Base-by-base conservation (phyloP, 331 rosid species). In the Cydonia oblonga region DNA sequence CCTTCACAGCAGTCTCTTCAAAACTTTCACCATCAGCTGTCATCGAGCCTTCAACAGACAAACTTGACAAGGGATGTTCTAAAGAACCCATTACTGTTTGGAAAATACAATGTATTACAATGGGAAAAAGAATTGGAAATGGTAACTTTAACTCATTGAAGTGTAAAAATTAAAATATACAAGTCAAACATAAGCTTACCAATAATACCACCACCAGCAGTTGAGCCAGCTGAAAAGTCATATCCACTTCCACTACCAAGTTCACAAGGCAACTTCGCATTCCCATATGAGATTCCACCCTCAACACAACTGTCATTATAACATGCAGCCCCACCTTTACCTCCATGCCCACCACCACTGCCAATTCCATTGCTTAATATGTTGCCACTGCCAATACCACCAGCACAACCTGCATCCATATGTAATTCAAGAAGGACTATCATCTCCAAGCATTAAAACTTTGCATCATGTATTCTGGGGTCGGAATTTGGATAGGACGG, bases 231-330 rank as follows among this genome's bases (percentile, higher is more conserved):
- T 69, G 81, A 66, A 68, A 79, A 86, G 60, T 68, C 84, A 76
- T 88, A 84, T 76, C 99, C 99, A 74, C 96, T 95, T 82, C 99
- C 99, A 69, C 99, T 95, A 66, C 99, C 99, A 83, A 95, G 99
- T 81, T 95, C 96, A 81, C 99, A 95, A 2, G 99, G 99, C 80
- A 95, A 79, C 77, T 83, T 85, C 3, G 66, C 90, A 83, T 81
- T 81, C 71, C 99, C 99, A 75, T 91, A 90, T 66, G 93, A 38
- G 74, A 73, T 57, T 78, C 99, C 99, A 33, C 99, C 99, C 35
- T 81, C 86, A 68, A 95, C 80, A 73, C 83, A 89, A 79, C 75
- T 88, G 24, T 79, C 84, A 69, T 88, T 68, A 74, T 73, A 78
- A 80, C 91, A 90, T 46, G 96, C 99, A 51, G 68, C 85, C 69